Conservation (phyloP, 176 grass and related monocot genomes). For the Themeda triandra region DNA sequence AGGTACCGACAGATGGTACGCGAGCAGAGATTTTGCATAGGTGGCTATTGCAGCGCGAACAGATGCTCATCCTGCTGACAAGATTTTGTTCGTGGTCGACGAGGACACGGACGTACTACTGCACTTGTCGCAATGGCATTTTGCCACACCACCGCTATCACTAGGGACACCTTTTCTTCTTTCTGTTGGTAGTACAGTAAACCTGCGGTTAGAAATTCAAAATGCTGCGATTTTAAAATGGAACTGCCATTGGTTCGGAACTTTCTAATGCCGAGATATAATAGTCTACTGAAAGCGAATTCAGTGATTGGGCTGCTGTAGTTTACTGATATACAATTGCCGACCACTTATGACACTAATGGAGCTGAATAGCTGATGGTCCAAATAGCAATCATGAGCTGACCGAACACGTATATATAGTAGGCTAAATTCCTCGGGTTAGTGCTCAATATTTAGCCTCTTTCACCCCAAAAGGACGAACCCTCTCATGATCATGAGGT, state of each 20-base stretch:
- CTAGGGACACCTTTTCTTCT: too few relatives aligned
- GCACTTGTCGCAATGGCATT: slow-evolving; percentile 13
- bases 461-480: background rate
- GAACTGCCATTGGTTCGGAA: background rate
- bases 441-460: slow-evolving; percentile 24
- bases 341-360: background rate
- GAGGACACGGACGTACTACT: background rate
- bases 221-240: background rate
- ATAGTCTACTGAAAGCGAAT: background rate
- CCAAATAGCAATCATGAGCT: slow-evolving; percentile 21
- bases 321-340: slow-evolving; percentile 21
- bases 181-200: background rate
- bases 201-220: background rate
- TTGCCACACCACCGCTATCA: background rate
- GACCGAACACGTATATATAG: background rate
- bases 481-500: slow-evolving; percentile 5
- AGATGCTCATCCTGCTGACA: slow-evolving; percentile 27
- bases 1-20: background rate
- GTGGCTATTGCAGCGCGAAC: background rate
- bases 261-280: background rate
- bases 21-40: slow-evolving; percentile 9
- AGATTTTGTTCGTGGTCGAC: slow-evolving; percentile 8
- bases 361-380: too few relatives aligned
- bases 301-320: background rate
- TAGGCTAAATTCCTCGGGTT: slow-evolving; percentile 28